phyloP scores from a whole-genome alignment of 768 basidiomycete species.

The Hysterangium stoloniferum region DNA sequence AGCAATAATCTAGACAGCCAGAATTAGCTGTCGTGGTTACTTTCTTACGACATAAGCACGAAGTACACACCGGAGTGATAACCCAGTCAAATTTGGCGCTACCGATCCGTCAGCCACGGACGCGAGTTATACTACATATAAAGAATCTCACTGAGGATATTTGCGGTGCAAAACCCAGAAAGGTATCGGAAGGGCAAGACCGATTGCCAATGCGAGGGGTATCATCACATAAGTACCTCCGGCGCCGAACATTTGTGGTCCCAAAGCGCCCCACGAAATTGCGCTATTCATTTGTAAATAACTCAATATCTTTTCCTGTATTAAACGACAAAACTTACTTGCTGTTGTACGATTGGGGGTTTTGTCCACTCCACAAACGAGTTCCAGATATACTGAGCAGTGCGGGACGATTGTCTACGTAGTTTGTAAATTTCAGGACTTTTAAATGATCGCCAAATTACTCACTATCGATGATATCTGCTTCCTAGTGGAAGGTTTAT shows the following conservation, averaged over 20 bases:
- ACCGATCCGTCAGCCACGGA: background rate
- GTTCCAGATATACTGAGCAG: constrained; percentile 18
- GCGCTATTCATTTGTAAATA: constrained; percentile 22
- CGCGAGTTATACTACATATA: background rate
- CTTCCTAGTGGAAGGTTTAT: background rate
- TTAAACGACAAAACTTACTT: constrained; percentile 1
- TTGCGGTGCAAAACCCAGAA: constrained; percentile 16
- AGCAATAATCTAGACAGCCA: background rate
- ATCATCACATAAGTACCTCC: constrained; percentile 19
- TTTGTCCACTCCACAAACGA: constrained; percentile 21
- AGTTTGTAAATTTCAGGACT: background rate
- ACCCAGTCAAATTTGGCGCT: background rate
- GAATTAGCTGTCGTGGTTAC: too few relatives aligned
- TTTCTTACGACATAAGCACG: background rate
- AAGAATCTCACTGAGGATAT: constrained; percentile 9
- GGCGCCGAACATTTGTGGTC: constrained; percentile 26
- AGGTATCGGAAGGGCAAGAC: constrained; percentile 18
- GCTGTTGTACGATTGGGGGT: constrained; percentile 21
- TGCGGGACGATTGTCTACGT: constrained; percentile 13
- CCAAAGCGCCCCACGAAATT: constrained; percentile 33
- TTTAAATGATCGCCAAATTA: background rate
- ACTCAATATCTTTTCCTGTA: too few relatives aligned
- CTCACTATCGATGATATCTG: constrained; percentile 10
- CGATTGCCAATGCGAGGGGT: constrained; percentile 18
- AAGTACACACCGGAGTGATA: background rate